These are phyloP conservation scores for Pilaira anomala DNA, from an alignment of 192 early-diverging fungal genomes.

Conservation along the genomic window DNA sequence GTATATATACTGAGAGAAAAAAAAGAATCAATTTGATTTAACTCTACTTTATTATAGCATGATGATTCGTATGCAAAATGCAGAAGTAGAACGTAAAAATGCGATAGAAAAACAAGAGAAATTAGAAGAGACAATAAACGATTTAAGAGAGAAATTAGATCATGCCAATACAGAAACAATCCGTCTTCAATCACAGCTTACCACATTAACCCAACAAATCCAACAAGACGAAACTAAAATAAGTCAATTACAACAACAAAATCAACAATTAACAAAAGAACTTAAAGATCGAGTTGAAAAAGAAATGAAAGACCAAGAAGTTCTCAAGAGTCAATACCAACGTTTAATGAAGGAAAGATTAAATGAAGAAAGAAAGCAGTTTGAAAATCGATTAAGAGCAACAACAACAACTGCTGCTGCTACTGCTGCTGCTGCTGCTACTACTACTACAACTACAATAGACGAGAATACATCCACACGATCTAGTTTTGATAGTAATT, in stretches of 20 bases:
- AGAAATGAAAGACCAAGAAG: slow-evolving; percentile 22
- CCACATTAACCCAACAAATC: not conserved
- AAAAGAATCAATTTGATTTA: not conserved
- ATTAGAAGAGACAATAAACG: not conserved
- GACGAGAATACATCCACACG: slow-evolving; percentile 16
- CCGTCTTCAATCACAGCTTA: slow-evolving; percentile 4
- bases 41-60: slow-evolving; percentile 13
- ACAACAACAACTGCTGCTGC: not conserved
- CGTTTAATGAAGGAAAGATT: slow-evolving; percentile 37
- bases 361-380: slow-evolving; percentile 41
- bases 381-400: slow-evolving; percentile 11
- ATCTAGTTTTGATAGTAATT: slow-evolving; percentile 31
- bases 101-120: slow-evolving; percentile 39
- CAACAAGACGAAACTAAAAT: not conserved
- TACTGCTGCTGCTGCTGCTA: not conserved
- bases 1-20: slow-evolving; percentile 16
- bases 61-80: slow-evolving; percentile 16
- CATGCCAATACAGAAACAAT: not conserved
- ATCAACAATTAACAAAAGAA: not conserved
- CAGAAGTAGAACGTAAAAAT: slow-evolving; percentile 25
- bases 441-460: too few relatives aligned
- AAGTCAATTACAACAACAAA: not conserved
- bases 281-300: not conserved
- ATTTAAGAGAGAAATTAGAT: not conserved
- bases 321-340: slow-evolving; percentile 37